Base-by-base conservation (phyloP, 2,329 filamentous ascomycete species). In the Endothia cerciana region DNA sequence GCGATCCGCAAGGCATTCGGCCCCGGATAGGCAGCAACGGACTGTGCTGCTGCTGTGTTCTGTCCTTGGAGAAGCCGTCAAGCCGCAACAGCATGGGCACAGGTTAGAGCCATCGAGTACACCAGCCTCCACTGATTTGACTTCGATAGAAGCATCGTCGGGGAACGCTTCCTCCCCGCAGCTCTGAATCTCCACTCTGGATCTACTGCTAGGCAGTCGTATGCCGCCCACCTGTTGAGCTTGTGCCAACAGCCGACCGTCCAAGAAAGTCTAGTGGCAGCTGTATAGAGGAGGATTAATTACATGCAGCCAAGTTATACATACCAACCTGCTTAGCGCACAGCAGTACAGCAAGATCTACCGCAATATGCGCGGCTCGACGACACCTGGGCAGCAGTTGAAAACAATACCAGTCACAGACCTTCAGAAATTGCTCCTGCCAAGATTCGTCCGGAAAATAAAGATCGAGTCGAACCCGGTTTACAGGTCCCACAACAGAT, bases 391-490 rank as follows among this genome's bases (percentile, higher is more conserved):
- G 33, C 64, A 45, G 60, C 51, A n/a, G 38, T 30, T 13, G 43
- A 51, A 65, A 65, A 59, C 62, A 67, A 51, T 28, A 49, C 43
- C 59, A 61, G 62, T 62, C 62, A 53, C 65, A 65, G 58, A 60
- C 25, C 60, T 49, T 28, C 38, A 62, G 56, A 47, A 59, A 45
- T 10, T 49, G 45, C 57, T 67, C 53, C 43, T 64, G 51, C 61
- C 58, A 59, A 65, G 65, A 43, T 49, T 40, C n/a, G 30, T 53
- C 36, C 58, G 43, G 59, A 25, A 15, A 58, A 41, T 38, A 6
- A 58, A 13, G 33, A 25, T 22, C 55, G 36, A 25, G 33, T 41
- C 33, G 13, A 40, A 41, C 55, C 33, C 33, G 33, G 33, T 58
- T 8, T 58, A 4, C 33, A 58, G 30, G 47, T 38, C 13, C 43